Evolutionary conservation across 75 land plant genomes (phyloP).

Genomic region (Pseudotsuga menziesii): DNA sequence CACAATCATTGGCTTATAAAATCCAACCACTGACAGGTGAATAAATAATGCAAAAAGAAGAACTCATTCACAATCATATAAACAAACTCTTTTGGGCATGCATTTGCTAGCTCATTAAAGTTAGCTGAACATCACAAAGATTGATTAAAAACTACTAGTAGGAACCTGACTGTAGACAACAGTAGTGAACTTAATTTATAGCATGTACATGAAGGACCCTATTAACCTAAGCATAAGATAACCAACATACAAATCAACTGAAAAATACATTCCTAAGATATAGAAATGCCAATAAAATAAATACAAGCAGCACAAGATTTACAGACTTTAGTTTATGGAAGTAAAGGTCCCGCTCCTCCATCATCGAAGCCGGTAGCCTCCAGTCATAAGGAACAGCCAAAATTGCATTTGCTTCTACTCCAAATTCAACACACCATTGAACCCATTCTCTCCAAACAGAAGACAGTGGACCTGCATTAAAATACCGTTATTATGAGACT

Average conservation of each 20-base stretch:
- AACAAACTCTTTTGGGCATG: not conserved
- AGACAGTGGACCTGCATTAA: constrained; percentile 81
- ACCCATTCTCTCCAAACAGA: constrained; percentile 99
- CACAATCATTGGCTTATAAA: not conserved
- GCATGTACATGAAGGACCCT: not conserved
- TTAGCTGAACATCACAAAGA: not conserved
- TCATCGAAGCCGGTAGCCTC: constrained; percentile 83
- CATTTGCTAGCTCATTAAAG: not conserved
- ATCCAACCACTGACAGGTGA: not conserved
- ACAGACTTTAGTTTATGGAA: constrained; percentile 97
- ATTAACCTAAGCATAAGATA: not conserved
- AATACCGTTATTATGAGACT: not conserved
- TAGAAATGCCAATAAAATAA: not conserved
- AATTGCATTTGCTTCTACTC: constrained; percentile 95
- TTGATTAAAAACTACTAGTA: not conserved
- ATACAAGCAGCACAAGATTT: not conserved
- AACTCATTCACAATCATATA: not conserved
- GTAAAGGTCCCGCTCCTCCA: constrained; percentile 95
- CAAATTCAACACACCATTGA: constrained; percentile 97
- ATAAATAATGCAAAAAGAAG: not conserved
- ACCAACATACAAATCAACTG: not conserved
- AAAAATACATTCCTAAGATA: not conserved
- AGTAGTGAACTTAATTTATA: not conserved
- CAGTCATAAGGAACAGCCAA: constrained; percentile 98
- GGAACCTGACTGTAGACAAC: not conserved